Percentiles rank a stretch among this genome's conserved stretches.
Evolutionary conservation across 2,329 filamentous ascomycete species (phyloP).

Genomic region (Juglanconis sp.): DNA sequence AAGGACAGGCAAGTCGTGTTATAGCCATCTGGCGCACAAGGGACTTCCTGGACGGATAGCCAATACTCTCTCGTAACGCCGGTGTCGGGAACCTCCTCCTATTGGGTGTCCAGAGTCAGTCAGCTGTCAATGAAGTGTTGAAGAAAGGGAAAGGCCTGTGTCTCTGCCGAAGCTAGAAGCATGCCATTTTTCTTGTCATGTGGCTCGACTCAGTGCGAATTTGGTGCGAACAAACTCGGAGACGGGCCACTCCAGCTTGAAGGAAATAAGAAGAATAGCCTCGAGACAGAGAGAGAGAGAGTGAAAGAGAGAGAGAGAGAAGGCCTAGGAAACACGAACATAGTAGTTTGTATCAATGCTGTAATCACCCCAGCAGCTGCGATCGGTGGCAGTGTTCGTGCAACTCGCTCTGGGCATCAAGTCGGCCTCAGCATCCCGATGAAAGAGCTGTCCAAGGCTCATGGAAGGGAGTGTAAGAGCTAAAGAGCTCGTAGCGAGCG

Average conservation of each 20-base stretch:
- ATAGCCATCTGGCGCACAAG: slow-evolving; percentile 24
- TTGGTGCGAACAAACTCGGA: too few relatives aligned
- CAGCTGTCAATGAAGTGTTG: neutral
- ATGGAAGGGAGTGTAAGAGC: slow-evolving; percentile 7
- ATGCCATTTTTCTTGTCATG: too few relatives aligned
- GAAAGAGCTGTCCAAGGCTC: neutral
- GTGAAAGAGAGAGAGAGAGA: neutral
- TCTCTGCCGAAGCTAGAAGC: too few relatives aligned
- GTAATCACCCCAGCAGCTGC: slow-evolving; percentile 29
- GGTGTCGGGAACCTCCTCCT: slow-evolving; percentile 24
- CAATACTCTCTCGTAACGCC: slow-evolving; percentile 23
- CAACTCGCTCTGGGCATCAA: slow-evolving; percentile 9
- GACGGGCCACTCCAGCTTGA: too few relatives aligned
- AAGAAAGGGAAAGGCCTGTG: neutral
- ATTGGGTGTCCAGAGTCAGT: neutral
- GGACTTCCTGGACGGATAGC: slow-evolving; percentile 21
- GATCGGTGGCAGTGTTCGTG: slow-evolving; percentile 24
- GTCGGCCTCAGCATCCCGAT: neutral
- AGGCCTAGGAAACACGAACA: neutral
- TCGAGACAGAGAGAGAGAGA: too few relatives aligned
- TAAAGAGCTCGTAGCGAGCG: slow-evolving; percentile 10
- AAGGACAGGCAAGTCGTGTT: slow-evolving; percentile 25
- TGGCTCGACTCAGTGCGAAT: too few relatives aligned
- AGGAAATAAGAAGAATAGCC: neutral
- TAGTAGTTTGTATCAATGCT: slow-evolving; percentile 29